Evolutionary conservation across 305 asterid genomes (phyloP), one percentile per base, ranked within the genome.

Genomic region (Ruellia speciosa): DNA sequence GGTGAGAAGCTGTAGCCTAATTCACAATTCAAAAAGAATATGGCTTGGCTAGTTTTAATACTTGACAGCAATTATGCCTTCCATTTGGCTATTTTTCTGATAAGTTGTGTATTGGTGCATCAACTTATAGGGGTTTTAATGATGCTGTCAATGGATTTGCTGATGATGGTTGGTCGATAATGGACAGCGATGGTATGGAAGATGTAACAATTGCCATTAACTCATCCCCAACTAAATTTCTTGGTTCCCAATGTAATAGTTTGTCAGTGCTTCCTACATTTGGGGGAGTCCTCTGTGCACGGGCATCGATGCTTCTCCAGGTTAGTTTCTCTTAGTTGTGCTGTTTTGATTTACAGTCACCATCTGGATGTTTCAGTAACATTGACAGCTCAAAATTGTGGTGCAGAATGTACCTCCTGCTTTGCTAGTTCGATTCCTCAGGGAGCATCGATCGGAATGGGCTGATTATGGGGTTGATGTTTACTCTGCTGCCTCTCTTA

Each of bases 391-490:
- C 53, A 14, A 19, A 48, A 34, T 56, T 3, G 4, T 51, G 52
- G 12, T 51, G 69, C 81, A 90, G 99, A 81, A 84, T 72, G 99
- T 92, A 24, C 84, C 96, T 15, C 99, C 96, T 67, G 90, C 96
- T 66, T 76, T 92, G 63, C 95, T 92, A 50, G 84, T 88, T 62
- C 95, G 94, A 3, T 88, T 92, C 70, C 79, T 92, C 61, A 75
- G 99, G 69, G 99, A 92, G 81, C 99, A 88, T 59, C 92, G 99
- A 35, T 82, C 95, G 0, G 99, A 92, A 65, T 92, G 99, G 99
- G 94, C 96, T 7, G 99, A 92, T 68, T 81, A 85, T 63, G 94
- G 90, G 11, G 88, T 92, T 20, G 99, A 92, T 54, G 84, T 82
- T 18, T 87, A 90, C 79, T 76, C 88, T 50, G 95, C 96, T 66